A percentile compares a stretch with the other conserved stretches of the same genome.
phyloP scores from a whole-genome alignment of 352 stramenopile species.

The Phytopythium mirpurense region DNA sequence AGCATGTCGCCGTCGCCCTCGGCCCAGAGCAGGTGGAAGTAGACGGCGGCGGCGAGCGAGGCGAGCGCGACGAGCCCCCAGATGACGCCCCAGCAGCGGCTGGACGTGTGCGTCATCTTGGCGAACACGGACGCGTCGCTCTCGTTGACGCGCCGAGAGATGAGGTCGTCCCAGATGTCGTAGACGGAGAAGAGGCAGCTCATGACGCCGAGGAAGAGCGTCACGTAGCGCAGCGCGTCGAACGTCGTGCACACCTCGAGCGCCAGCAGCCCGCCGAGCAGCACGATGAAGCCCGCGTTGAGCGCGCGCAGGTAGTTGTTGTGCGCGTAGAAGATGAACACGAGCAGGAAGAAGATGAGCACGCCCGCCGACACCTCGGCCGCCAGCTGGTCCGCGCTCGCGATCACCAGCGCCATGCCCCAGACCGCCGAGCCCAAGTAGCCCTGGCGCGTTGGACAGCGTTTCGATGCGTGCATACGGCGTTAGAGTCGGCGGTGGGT shows the following conservation, averaged over 20 bases:
- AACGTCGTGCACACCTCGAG: conserved; percentile 61
- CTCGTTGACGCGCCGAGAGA: conserved; percentile 83
- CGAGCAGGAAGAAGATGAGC: conserved; percentile 83
- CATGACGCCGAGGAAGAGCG: conserved; percentile 88
- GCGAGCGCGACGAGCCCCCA: conserved; percentile 77
- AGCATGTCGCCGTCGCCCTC: conserved; percentile 45
- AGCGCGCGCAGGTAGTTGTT: conserved; percentile 83
- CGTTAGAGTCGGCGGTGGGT: too few species aligned
- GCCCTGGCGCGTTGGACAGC: too few species aligned
- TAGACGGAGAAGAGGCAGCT: conserved; percentile 90
- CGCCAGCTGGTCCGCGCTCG: conserved; percentile 48
- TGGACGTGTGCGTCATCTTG: conserved; percentile 89
- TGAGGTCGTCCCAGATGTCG: conserved; percentile 90
- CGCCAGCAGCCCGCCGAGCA: conserved; percentile 71
- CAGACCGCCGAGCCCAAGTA: conserved; percentile 84
- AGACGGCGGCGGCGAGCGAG: conserved; percentile 72
- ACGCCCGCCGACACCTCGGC: conserved; percentile 73
- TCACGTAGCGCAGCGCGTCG: conserved; percentile 76
- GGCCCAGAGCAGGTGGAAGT: conserved; percentile 78
- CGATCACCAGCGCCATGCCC: conserved; percentile 83
- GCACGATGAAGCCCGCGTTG: conserved; percentile 80
- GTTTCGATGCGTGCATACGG: too few species aligned
- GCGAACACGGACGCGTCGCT: conserved; percentile 86
- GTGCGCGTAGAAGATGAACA: conserved; percentile 87
- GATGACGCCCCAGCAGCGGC: conserved; percentile 87